Evolutionary conservation across 495 filamentous ascomycete genomes (phyloP).

Genomic region (Hypoxylon crocopeplum): DNA sequence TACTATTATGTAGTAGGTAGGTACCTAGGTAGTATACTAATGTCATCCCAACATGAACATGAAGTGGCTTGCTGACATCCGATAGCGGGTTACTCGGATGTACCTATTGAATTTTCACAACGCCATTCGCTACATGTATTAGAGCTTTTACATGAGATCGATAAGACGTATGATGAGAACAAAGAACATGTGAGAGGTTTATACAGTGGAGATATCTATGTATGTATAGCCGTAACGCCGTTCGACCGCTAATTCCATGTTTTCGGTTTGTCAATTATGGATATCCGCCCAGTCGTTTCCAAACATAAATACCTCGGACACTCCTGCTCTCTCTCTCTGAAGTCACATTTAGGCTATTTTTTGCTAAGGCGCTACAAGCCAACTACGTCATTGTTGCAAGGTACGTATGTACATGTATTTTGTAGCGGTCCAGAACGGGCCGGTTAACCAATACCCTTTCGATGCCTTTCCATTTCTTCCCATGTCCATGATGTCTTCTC

Average conservation of each 20-base stretch:
- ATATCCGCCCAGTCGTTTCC: not conserved
- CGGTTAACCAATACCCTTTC: constrained; percentile 28
- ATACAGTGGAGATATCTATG: constrained; percentile 4
- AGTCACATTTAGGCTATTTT: constrained; percentile 34
- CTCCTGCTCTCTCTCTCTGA: not conserved
- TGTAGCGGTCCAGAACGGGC: not conserved
- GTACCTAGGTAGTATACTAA: not conserved
- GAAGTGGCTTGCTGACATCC: no score
- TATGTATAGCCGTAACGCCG: constrained; percentile 12
- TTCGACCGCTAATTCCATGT: constrained; percentile 11
- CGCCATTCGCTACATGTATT: no score
- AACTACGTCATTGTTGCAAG: constrained; percentile 22
- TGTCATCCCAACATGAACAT: no score
- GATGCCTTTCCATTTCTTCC: constrained; percentile 28
- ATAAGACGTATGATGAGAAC: no score
- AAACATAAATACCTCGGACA: constrained; percentile 9
- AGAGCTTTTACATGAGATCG: no score
- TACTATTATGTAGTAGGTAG: not conserved
- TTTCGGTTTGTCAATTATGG: constrained; percentile 1
- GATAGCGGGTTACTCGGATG: no score
- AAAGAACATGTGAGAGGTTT: no score
- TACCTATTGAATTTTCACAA: no score
- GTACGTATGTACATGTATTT: constrained; percentile 7
- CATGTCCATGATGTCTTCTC: constrained; percentile 21
- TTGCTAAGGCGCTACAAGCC: constrained; percentile 18